Base-by-base conservation (phyloP, 2,329 filamentous ascomycete species). In the Eurotiales sp. region DNA sequence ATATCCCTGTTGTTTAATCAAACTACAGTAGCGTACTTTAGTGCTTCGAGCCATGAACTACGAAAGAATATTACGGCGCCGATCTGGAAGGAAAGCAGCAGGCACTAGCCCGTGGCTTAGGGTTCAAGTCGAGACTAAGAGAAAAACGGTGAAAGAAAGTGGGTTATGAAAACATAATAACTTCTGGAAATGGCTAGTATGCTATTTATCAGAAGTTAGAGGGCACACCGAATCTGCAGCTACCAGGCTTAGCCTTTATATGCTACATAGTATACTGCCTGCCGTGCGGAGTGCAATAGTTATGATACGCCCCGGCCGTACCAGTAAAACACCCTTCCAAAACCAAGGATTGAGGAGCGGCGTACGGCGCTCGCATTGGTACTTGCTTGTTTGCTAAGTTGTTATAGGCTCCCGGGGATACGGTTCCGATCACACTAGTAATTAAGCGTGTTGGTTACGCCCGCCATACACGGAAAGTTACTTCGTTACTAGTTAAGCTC, bases 351-450 rank as follows among this genome's bases (percentile, higher is more conserved):
- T 36, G 32, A 14, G 17, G 32, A 15, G 8, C 32, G 32, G n/a
- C 32, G 34, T 37, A 19, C n/a, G n/a, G 17, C 21, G 12, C 34
- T 12, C 7, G 34, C 21, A 37, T 21, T 37, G 34, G 7, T 36
- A 3, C 11, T 23, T 37, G 17, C 21, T 23, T 14, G 12, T 34
- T n/a, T n/a, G n/a, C n/a, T n/a, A n/a, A n/a, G n/a, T 22, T 42
- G 43, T 42, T 17, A 47, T 23, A 44, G 8, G 17, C 15, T 40
- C 40, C 51, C 45, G 51, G 51, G 51, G 51, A 53, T 49, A 42
- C 40, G 46, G 51, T 53, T 45, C 51, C 51, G 51, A 45, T 45
- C 17, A 29, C 27, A 17, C 40, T 50, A 43, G 39, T 50, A 34
- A 34, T 3, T n/a, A 25, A 32, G 27, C 14, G 32, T 43, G 19